A percentile compares a stretch with the other conserved stretches of the same genome.
These are phyloP conservation scores for Aureobasidium lini DNA, from an alignment of 2,329 filamentous ascomycete genomes.

Conservation along the genomic window DNA sequence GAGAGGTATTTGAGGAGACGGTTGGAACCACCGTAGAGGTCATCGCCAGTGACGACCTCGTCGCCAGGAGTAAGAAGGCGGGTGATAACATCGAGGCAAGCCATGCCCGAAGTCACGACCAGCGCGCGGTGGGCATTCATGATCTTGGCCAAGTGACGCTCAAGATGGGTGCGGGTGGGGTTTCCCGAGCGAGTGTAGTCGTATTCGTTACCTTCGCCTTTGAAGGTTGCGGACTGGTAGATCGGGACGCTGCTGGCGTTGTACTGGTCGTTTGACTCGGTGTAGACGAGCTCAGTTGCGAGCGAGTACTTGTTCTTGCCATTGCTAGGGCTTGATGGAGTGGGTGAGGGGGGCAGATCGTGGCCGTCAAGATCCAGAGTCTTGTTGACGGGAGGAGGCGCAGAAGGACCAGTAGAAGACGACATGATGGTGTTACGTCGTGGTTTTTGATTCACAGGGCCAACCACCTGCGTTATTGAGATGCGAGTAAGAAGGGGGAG, in stretches of 20 bases:
- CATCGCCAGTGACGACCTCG: constrained; percentile 94
- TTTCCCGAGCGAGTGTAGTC: constrained; percentile 98
- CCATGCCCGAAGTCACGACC: constrained; percentile 95
- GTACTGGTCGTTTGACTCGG: constrained; percentile 93
- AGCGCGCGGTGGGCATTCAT: constrained; percentile 91
- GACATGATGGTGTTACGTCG: constrained; percentile 4
- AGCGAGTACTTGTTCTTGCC: constrained; percentile 78
- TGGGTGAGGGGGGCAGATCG: constrained; percentile 81
- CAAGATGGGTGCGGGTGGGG: constrained; percentile 89
- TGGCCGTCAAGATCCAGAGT: constrained; percentile 74
- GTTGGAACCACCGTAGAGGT: constrained; percentile 93
- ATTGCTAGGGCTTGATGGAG: constrained; percentile 80
- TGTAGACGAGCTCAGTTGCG: constrained; percentile 93
- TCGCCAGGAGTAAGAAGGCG: constrained; percentile 84
- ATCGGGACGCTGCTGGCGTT: constrained; percentile 94
- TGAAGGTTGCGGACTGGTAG: constrained; percentile 97
- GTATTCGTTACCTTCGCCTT: constrained; percentile 78
- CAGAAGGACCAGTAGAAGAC: constrained; percentile 1
- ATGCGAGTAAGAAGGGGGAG: background rate
- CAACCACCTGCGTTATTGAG: constrained; percentile 1
- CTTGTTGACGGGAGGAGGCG: constrained; percentile 20
- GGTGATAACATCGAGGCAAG: constrained; percentile 91
- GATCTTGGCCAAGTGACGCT: constrained; percentile 95
- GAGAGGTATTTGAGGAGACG: constrained; percentile 86
- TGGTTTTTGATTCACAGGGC: constrained; percentile 9